Base-by-base conservation (phyloP, 169 alveolate genomes). In the Plasmodium fragile region DNA sequence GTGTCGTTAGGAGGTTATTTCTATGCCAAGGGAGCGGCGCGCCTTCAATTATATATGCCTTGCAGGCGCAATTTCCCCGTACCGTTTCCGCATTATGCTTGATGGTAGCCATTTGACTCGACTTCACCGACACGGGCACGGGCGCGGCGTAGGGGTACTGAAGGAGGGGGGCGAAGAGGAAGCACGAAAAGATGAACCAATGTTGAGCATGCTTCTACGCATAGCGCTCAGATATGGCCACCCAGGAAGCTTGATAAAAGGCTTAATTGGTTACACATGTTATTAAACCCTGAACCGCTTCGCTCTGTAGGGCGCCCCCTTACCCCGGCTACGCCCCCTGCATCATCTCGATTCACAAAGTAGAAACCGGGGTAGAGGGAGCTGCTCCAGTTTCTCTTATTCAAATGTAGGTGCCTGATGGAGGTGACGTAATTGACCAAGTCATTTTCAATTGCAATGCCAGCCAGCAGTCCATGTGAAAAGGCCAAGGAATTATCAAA, bases 101-200 rank as follows among this genome's bases (percentile, higher is more conserved):
- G 55, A 85, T 85, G 32, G 93, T 85, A 6, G 84, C 93, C 93
- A 85, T 85, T 75, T 73, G 85, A 41, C 85, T 52, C 22, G 93
- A 85, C 43, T 85, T 85, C 70, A 73, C 78, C 28, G 93, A 85
- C 13, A 85, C 80, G 36, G 93, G 83, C 30, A 65, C 83, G 8
- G 93, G 93, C 16, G 83, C 83, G 45, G 79, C 85, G 30, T 49
- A 85, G 22, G 83, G 93, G 45, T 85, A 75, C 93, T 85, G 28
- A 28, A 2, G 7, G 28, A 28, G 36, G 36, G 36, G 34, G 13
- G 28, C 41, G 13, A 3, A 49, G 59, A 49, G 13, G 59, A 13
- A 13, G 1, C 22, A 49, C 22, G 59, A 13, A 13, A 22, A 0
- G 75, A 22, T 2, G 36, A 65, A 65, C 18, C 49, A 43, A 41